Conservation (phyloP, 768 basidiomycete species). For the Gymnopilus dilepis region DNA sequence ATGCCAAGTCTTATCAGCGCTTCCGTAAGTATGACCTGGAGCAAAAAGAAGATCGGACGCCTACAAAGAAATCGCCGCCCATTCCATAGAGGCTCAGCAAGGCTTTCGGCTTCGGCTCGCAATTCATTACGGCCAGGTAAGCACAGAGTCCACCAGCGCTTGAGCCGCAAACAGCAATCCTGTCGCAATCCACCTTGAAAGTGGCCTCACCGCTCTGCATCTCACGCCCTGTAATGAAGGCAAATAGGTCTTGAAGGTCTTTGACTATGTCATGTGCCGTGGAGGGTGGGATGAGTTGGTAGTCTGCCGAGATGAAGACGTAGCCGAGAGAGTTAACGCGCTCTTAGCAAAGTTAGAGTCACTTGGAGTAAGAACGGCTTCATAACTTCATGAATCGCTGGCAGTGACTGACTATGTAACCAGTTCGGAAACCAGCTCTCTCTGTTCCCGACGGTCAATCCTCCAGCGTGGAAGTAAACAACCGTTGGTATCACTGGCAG, state of each 20-base stretch:
- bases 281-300: conserved; percentile 58
- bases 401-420: conserved; percentile 54
- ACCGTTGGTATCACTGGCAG: conserved; percentile 26
- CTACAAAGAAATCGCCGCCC: conserved; percentile 63
- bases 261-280: conserved; percentile 62
- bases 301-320: conserved; percentile 67
- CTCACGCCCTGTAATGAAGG: conserved; percentile 42
- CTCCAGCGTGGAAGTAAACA: conserved; percentile 59
- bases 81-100: conserved; percentile 64
- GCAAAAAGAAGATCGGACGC: conserved; percentile 16
- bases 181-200: conserved; percentile 46
- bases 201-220: background rate
- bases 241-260: conserved; percentile 63
- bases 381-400: background rate
- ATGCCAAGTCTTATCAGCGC: conserved; percentile 48
- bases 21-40: background rate
- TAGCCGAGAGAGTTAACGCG: conserved; percentile 53
- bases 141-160: conserved; percentile 71
- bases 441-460: conserved; percentile 63
- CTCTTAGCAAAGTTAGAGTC: conserved; percentile 36
- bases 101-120: conserved; percentile 56
- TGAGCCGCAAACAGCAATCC: conserved; percentile 58
- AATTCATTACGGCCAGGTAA: conserved; percentile 62
- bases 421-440: conserved; percentile 70
- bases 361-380: conserved; percentile 1